phyloP scores from a whole-genome alignment of 2,329 filamentous ascomycete species.

The Coleophoma cylindrospora region DNA sequence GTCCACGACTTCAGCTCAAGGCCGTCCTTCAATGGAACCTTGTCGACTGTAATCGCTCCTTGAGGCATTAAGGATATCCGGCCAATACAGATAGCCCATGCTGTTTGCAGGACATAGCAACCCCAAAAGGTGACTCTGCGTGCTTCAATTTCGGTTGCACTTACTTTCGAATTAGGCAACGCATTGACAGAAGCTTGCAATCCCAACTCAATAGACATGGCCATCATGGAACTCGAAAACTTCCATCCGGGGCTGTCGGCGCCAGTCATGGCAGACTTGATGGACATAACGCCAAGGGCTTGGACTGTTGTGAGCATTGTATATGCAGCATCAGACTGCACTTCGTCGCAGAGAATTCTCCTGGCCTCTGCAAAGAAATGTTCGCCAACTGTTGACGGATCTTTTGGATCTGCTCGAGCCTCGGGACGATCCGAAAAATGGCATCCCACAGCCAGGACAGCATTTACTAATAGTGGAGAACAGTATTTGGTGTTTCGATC shows the following conservation, averaged over 20 bases:
- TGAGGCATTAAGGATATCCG: constrained; percentile 40
- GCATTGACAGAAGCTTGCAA: constrained; percentile 8
- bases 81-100: constrained; percentile 39
- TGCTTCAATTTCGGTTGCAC: constrained; percentile 36
- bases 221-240: constrained; percentile 65
- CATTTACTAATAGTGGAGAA: constrained; percentile 35
- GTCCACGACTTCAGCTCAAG: constrained; percentile 29
- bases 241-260: constrained; percentile 69
- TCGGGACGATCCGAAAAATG: constrained; percentile 62
- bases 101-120: constrained; percentile 40
- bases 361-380: constrained; percentile 69
- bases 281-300: constrained; percentile 69
- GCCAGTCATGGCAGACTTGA: constrained; percentile 66
- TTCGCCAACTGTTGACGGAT: constrained; percentile 63
- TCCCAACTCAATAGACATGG: constrained; percentile 52
- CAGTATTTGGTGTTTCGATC: constrained; percentile 14
- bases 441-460: constrained; percentile 48
- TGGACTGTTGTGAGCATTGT: constrained; percentile 67
- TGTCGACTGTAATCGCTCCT: constrained; percentile 41
- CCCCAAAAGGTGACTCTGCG: constrained; percentile 47
- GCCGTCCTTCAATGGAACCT: constrained; percentile 29
- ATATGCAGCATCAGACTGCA: constrained; percentile 35
- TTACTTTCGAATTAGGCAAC: constrained; percentile 17
- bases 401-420: constrained; percentile 56
- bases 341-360: constrained; percentile 49